Percentiles rank a stretch among this genome's conserved stretches.
Evolutionary conservation across 225 moss, liverwort and hornwort genomes (phyloP).

Genomic region (Straminergon stramineum): DNA sequence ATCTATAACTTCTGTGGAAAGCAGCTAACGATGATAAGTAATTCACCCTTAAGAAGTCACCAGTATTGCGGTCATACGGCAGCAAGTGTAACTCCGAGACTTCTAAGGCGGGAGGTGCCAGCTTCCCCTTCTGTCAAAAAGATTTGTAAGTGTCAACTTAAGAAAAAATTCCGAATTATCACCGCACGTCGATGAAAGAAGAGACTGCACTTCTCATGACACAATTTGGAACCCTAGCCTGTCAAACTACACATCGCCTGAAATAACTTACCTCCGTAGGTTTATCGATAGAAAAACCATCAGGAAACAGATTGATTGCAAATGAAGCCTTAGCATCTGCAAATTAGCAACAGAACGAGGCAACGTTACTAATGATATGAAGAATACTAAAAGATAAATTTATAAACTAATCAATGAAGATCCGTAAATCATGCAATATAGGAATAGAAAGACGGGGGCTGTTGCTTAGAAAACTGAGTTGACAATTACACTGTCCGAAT

Average conservation of each 20-base stretch:
- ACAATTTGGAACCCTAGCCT: neutral
- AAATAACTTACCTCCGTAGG: slow-evolving; percentile 66
- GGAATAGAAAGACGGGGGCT: neutral
- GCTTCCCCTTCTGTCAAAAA: slow-evolving; percentile 61
- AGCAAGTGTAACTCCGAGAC: slow-evolving; percentile 69
- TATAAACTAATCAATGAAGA: neutral
- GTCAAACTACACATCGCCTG: neutral
- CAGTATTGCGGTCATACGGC: slow-evolving; percentile 89
- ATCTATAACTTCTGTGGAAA: neutral
- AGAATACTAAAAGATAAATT: neutral
- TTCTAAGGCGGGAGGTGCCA: slow-evolving; percentile 69
- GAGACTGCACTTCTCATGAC: neutral
- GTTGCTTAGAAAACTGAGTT: neutral
- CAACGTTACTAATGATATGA: neutral
- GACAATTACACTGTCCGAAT: neutral
- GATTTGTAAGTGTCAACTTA: neutral
- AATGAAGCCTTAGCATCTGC: slow-evolving; percentile 71
- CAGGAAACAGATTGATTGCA: slow-evolving; percentile 80
- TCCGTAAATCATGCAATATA: neutral
- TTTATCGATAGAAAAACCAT: slow-evolving; percentile 85
- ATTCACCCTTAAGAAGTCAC: slow-evolving; percentile 74
- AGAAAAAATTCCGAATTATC: neutral
- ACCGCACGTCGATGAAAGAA: neutral
- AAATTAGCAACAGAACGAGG: neutral
- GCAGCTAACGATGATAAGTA: neutral